Percentiles rank a stretch among this genome's conserved stretches.
These are phyloP conservation scores for Gloeopeniophorella convolvens DNA, from an alignment of 768 basidiomycete species.

Conservation along the genomic window DNA sequence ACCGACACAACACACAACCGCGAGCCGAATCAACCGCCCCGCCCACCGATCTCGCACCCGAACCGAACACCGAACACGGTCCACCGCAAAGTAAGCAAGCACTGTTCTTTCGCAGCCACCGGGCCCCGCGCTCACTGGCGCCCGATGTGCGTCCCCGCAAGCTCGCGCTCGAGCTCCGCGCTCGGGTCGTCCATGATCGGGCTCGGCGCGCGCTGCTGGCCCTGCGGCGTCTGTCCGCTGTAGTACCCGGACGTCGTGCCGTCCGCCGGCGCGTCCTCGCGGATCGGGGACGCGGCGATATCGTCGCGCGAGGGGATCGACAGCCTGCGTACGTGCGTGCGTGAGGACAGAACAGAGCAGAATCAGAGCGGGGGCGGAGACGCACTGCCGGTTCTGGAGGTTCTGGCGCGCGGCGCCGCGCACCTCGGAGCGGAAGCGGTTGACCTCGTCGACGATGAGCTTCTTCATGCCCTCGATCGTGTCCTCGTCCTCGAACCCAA, in stretches of 20 bases:
- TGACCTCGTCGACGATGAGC: constrained; percentile 90
- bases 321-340: constrained; percentile 38
- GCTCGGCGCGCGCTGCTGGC: constrained; percentile 42
- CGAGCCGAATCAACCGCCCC: too few species aligned
- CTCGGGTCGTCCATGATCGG: constrained; percentile 83
- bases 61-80: too few species aligned
- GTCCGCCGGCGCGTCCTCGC: constrained; percentile 49
- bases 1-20: too few species aligned
- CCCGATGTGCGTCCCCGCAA: constrained; percentile 63
- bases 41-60: too few species aligned
- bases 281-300: constrained; percentile 69
- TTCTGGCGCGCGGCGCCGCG: constrained; percentile 68
- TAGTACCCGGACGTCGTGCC: constrained; percentile 71
- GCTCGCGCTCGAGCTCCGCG: constrained; percentile 77
- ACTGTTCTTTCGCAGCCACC: too few species aligned
- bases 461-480: constrained; percentile 96
- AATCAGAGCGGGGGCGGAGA: constrained; percentile 4
- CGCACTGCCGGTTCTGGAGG: constrained; percentile 63
- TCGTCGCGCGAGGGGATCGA: constrained; percentile 79
- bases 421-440: constrained; percentile 82
- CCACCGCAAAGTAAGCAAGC: too few species aligned
- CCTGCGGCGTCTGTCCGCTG: constrained; percentile 24
- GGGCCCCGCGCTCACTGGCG: constrained; percentile 10
- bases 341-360: not conserved
- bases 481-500: constrained; percentile 94